Evolutionary conservation across 495 filamentous ascomycete genomes (phyloP), one percentile per base, ranked within the genome.

Genomic region (Talaromyces borbonicus): DNA sequence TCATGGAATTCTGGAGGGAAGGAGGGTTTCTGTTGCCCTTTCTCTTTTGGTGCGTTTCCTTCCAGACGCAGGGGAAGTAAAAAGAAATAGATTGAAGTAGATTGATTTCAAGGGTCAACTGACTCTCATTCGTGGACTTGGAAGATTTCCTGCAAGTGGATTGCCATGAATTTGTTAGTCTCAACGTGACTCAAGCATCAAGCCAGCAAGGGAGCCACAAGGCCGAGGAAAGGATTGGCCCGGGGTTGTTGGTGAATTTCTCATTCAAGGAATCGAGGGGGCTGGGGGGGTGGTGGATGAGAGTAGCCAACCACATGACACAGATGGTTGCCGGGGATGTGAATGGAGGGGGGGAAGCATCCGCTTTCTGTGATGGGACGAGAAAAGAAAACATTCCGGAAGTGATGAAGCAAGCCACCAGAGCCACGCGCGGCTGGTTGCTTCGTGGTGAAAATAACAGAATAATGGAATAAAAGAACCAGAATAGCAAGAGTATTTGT

Each of bases 391-490:
- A n/a, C n/a, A n/a, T n/a, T n/a, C n/a, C n/a, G n/a, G n/a, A n/a
- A 24, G 12, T 35, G 41, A 53, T 52, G 52, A 60, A 54, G 57
- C 57, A 60, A 55, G 57, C 52, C n/a, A n/a, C n/a, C n/a, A n/a
- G n/a, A n/a, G n/a, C n/a, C n/a, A n/a, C n/a, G n/a, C n/a, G n/a
- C n/a, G n/a, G n/a, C n/a, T n/a, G n/a, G n/a, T n/a, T n/a, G n/a
- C n/a, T n/a, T n/a, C n/a, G n/a, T n/a, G n/a, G n/a, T n/a, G n/a
- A n/a, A n/a, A n/a, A n/a, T n/a, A n/a, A n/a, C n/a, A n/a, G n/a
- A n/a, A n/a, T n/a, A n/a, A n/a, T n/a, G n/a, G n/a, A n/a, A n/a
- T n/a, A n/a, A n/a, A n/a, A n/a, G n/a, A n/a, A n/a, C n/a, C n/a
- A n/a, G n/a, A n/a, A n/a, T n/a, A n/a, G n/a, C n/a, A n/a, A n/a